Percentiles rank a stretch among this genome's conserved stretches.
phyloP scores from a whole-genome alignment of 768 basidiomycete genomes.

The Tylopilus rubrobrunneus region DNA sequence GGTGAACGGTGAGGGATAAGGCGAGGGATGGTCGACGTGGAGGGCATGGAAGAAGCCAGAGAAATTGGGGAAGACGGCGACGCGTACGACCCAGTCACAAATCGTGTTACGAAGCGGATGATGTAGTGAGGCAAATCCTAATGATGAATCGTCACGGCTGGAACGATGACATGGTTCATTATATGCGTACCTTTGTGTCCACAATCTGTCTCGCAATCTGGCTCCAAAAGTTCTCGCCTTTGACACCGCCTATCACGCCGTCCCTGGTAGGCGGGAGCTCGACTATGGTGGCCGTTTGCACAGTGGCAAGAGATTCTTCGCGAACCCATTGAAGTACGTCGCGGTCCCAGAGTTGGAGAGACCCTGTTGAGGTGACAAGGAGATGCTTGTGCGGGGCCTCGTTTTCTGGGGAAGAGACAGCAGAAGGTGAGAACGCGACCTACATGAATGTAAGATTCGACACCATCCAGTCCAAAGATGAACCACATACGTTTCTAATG shows the following conservation, averaged over 20 bases:
- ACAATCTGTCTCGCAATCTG: slow-evolving; percentile 54
- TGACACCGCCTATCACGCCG: slow-evolving; percentile 12
- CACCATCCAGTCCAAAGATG: background rate
- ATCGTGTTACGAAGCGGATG: slow-evolving; percentile 62
- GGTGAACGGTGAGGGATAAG: slow-evolving; percentile 22
- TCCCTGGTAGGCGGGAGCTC: slow-evolving; percentile 66
- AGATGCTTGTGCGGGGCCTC: slow-evolving; percentile 40
- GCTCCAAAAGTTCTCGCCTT: slow-evolving; percentile 43
- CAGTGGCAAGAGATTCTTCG: slow-evolving; percentile 72
- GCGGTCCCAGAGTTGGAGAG: slow-evolving; percentile 71
- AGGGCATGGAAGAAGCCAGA: background rate
- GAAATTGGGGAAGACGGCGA: slow-evolving; percentile 39
- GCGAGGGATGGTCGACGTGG: slow-evolving; percentile 17
- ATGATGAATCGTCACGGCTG: background rate
- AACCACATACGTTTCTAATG: slow-evolving; percentile 54
- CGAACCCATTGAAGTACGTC: slow-evolving; percentile 65
- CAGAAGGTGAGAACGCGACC: slow-evolving; percentile 50
- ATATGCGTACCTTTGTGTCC: slow-evolving; percentile 49
- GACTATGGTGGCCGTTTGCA: slow-evolving; percentile 64
- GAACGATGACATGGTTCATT: background rate
- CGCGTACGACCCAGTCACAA: slow-evolving; percentile 64
- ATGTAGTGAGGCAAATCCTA: slow-evolving; percentile 73
- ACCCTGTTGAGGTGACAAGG: slow-evolving; percentile 70
- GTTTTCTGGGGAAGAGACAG: slow-evolving; percentile 31
- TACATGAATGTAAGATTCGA: slow-evolving; percentile 19